phyloP scores from a whole-genome alignment of 495 filamentous ascomycete genomes.

The Penicillium antarcticum region DNA sequence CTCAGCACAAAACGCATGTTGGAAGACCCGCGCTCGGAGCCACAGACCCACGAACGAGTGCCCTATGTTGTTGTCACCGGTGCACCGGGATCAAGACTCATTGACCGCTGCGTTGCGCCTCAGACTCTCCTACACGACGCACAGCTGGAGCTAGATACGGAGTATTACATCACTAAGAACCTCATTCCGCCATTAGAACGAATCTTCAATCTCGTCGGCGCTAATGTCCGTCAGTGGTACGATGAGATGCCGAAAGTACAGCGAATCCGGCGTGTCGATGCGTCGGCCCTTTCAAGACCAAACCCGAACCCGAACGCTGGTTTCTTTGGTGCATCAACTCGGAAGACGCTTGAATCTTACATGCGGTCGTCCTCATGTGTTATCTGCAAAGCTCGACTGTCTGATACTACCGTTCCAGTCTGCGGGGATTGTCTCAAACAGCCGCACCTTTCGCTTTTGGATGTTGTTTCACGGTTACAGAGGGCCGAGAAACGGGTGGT shows the following conservation, averaged over 20 bases:
- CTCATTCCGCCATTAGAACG: constrained; percentile 91
- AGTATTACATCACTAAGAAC: constrained; percentile 97
- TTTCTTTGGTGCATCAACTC: not conserved
- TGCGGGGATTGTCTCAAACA: constrained; percentile 61
- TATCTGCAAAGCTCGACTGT: constrained; percentile 68
- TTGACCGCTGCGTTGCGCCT: constrained; percentile 87
- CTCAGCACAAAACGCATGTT: constrained; percentile 83
- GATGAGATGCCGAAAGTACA: constrained; percentile 95
- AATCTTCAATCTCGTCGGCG: constrained; percentile 96
- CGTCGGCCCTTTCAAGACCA: not conserved
- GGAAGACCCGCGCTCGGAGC: constrained; percentile 79
- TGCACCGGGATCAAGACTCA: constrained; percentile 76
- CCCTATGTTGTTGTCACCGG: constrained; percentile 92
- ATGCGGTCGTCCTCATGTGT: constrained; percentile 76
- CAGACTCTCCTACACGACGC: constrained; percentile 75
- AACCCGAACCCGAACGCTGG: not conserved
- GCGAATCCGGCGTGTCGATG: constrained; percentile 59
- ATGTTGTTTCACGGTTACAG: constrained; percentile 58
- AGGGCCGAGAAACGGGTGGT: constrained; percentile 59
- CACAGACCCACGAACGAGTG: constrained; percentile 92
- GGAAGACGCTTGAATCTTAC: constrained; percentile 69
- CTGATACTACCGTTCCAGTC: constrained; percentile 46
- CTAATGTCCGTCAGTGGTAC: constrained; percentile 88
- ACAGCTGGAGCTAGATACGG: constrained; percentile 81
- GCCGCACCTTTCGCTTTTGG: constrained; percentile 55